phyloP scores from a whole-genome alignment of 1,139 yeast species.

The Candida glucosophila region DNA sequence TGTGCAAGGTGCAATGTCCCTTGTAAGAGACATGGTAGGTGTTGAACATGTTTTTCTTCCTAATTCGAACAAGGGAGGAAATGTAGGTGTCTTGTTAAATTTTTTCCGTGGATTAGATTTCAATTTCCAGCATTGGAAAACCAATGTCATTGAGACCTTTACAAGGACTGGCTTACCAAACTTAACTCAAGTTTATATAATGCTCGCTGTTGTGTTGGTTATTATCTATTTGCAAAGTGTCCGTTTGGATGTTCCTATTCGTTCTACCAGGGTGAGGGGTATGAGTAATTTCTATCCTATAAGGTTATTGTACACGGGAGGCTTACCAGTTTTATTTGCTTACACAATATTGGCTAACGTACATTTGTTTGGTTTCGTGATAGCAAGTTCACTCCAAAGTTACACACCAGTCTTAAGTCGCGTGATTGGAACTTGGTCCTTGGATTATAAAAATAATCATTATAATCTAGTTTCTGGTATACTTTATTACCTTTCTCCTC shows the following conservation, averaged over 20 bases:
- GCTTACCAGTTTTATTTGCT: constrained; percentile 66
- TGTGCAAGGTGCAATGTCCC: constrained; percentile 54
- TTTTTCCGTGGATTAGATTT: constrained; percentile 46
- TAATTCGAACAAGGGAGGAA: constrained; percentile 45
- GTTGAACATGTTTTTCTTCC: constrained; percentile 39
- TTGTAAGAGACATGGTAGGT: constrained; percentile 64
- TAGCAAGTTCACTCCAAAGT: constrained; percentile 32
- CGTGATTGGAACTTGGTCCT: constrained; percentile 34
- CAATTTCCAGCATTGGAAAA: constrained; percentile 31
- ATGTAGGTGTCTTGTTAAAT: constrained; percentile 65
- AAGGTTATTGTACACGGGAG: constrained; percentile 77
- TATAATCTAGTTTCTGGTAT: constrained; percentile 42
- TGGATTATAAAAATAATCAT: constrained; percentile 22
- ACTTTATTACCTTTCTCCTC: constrained; percentile 42
- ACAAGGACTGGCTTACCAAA: constrained; percentile 71
- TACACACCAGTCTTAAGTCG: constrained; percentile 15
- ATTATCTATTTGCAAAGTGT: constrained; percentile 57
- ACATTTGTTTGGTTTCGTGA: constrained; percentile 45
- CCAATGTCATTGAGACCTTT: constrained; percentile 53
- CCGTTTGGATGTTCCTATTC: constrained; percentile 75
- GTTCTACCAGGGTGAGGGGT: constrained; percentile 82
- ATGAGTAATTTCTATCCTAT: constrained; percentile 75
- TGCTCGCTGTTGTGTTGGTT: constrained; percentile 41
- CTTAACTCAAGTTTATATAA: constrained; percentile 56
- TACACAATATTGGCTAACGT: constrained; percentile 56